Conservation (phyloP, 2,329 filamentous ascomycete genomes). For the Apiospora malaysiana region DNA sequence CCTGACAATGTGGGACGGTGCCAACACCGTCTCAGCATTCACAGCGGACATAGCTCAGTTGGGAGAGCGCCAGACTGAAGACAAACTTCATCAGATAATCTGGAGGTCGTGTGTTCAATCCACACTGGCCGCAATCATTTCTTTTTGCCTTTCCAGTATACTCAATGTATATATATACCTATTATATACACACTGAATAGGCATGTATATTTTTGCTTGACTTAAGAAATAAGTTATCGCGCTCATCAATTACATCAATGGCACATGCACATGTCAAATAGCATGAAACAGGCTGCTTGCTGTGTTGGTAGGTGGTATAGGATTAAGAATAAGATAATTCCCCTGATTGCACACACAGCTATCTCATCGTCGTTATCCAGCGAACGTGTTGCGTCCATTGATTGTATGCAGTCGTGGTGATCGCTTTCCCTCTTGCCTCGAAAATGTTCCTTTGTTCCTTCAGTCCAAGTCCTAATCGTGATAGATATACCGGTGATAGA, state of each 20-base stretch:
- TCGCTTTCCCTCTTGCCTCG: not conserved
- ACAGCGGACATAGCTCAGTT: slow-evolving; percentile 22
- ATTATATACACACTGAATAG: too few relatives aligned
- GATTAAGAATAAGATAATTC: not conserved
- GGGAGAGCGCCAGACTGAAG: slow-evolving; percentile 22
- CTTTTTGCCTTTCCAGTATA: not conserved
- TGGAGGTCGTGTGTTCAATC: slow-evolving; percentile 22
- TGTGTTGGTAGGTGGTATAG: not conserved
- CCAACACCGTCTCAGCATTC: not conserved
- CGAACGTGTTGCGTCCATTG: not conserved
- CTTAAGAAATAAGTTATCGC: too few relatives aligned
- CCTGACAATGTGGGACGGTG: slow-evolving; percentile 4
- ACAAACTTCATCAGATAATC: slow-evolving; percentile 2
- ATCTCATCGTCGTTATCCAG: not conserved
- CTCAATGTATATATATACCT: too few relatives aligned
- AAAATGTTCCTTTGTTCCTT: not conserved
- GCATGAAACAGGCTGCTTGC: not conserved
- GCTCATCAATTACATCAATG: not conserved
- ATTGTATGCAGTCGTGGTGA: not conserved
- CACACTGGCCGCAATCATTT: slow-evolving; percentile 12
- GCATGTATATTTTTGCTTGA: too few relatives aligned
- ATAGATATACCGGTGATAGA: not conserved
- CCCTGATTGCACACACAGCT: not conserved
- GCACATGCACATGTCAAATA: not conserved
- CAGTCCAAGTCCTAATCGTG: not conserved